A percentile compares a stretch with the other conserved stretches of the same genome.
phyloP scores from a whole-genome alignment of 2,329 filamentous ascomycete genomes.

The Knoxdaviesia capensis region DNA sequence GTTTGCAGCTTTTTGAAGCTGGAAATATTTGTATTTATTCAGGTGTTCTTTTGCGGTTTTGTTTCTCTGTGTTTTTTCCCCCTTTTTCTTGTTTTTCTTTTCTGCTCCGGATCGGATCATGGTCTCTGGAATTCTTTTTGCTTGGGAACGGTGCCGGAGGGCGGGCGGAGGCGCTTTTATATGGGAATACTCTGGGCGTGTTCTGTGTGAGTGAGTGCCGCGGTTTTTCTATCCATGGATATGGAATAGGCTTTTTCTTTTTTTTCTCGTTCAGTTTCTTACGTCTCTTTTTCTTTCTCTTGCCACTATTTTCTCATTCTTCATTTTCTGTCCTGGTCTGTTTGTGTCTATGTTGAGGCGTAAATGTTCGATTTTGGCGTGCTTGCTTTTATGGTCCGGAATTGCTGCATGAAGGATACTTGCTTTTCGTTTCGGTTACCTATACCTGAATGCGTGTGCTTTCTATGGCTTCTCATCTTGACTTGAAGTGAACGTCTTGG shows the following conservation, averaged over 20 bases:
- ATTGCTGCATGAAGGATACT: no score
- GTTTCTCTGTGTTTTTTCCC: background rate
- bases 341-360: background rate
- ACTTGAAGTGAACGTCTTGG: no score
- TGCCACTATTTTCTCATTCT: background rate
- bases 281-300: background rate
- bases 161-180: no score
- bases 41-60: background rate
- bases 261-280: background rate
- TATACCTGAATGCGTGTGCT: no score
- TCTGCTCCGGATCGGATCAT: no score
- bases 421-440: no score
- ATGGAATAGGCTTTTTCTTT: background rate
- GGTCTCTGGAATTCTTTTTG: background rate
- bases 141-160: no score
- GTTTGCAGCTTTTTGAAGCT: background rate
- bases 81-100: background rate
- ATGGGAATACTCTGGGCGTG: no score
- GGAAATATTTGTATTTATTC: background rate
- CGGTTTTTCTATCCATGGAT: no score
- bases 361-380: background rate
- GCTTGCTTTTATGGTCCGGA: no score
- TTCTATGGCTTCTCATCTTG: no score
- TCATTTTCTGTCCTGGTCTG: background rate
- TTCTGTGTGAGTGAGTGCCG: no score